Evolutionary conservation across 2,329 filamentous ascomycete species (phyloP).

Genomic region (Colletotrichum aenigma): DNA sequence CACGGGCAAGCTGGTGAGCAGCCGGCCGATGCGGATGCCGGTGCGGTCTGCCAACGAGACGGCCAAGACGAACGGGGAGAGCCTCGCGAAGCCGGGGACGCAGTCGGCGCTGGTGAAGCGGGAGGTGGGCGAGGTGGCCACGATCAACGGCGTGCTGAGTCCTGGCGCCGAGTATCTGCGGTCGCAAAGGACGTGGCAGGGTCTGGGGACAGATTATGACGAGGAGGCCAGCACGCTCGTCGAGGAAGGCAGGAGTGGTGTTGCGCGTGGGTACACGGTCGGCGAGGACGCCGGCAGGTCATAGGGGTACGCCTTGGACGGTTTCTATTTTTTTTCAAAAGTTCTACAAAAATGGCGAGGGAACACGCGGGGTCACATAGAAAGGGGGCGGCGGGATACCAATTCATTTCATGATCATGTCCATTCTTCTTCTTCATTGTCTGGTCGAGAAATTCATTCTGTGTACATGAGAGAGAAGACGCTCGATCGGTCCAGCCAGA

Average conservation of each 20-base stretch:
- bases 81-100: conserved; percentile 18
- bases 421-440: not conserved
- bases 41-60: conserved; percentile 20
- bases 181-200: conserved; percentile 87
- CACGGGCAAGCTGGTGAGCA: conserved; percentile 82
- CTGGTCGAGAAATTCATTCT: not conserved
- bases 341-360: not conserved
- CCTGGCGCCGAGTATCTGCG: conserved; percentile 89
- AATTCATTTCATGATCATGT: not conserved
- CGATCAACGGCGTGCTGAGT: conserved; percentile 85
- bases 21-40: conserved; percentile 71
- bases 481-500: not conserved
- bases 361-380: not conserved
- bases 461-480: not conserved
- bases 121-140: conserved; percentile 70
- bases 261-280: conserved; percentile 87
- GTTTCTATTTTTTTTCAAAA: not conserved
- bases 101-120: conserved; percentile 63
- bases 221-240: conserved; percentile 68
- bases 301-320: not conserved
- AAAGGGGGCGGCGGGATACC: not conserved
- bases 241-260: conserved; percentile 83
- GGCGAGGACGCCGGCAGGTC: conserved; percentile 52
- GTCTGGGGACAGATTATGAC: conserved; percentile 85
- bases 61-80: conserved; percentile 22